Conservation (phyloP, 2,329 filamentous ascomycete genomes). For the Fusarium sp. region DNA sequence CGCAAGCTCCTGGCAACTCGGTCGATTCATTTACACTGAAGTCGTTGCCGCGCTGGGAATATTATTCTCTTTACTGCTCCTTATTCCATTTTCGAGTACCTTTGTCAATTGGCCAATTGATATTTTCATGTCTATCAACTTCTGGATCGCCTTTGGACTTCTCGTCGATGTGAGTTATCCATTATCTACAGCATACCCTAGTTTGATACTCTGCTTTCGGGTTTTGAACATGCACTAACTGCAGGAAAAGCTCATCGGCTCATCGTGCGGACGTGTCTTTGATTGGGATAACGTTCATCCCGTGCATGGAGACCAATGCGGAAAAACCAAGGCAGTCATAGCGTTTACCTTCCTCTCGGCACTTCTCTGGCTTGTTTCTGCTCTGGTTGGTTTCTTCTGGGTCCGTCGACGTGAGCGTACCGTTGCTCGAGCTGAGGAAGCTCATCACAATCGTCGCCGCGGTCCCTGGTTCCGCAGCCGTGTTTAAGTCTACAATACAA, state of each 20-base stretch:
- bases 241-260: slow-evolving; percentile 52
- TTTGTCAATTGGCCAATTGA: slow-evolving; percentile 80
- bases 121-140: slow-evolving; percentile 73
- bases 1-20: slow-evolving; percentile 63
- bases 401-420: slow-evolving; percentile 55
- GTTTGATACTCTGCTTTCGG: neutral
- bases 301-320: slow-evolving; percentile 63
- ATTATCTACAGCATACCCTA: neutral
- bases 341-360: slow-evolving; percentile 79
- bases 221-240: slow-evolving; percentile 18
- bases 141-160: slow-evolving; percentile 77
- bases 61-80: slow-evolving; percentile 75
- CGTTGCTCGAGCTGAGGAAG: slow-evolving; percentile 47
- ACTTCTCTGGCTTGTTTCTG: slow-evolving; percentile 75
- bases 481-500: slow-evolving; percentile 53
- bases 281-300: slow-evolving; percentile 67
- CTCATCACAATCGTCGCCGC: slow-evolving; percentile 40
- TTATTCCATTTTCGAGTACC: slow-evolving; percentile 74
- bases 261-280: slow-evolving; percentile 67
- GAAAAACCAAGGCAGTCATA: slow-evolving; percentile 76
- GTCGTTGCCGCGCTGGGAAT: slow-evolving; percentile 77
- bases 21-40: slow-evolving; percentile 80
- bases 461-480: slow-evolving; percentile 58
- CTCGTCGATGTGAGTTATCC: slow-evolving; percentile 66
- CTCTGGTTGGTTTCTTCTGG: slow-evolving; percentile 67